Conservation (phyloP, 2,329 filamentous ascomycete species). For the Ophiocordyceps robertsii region DNA sequence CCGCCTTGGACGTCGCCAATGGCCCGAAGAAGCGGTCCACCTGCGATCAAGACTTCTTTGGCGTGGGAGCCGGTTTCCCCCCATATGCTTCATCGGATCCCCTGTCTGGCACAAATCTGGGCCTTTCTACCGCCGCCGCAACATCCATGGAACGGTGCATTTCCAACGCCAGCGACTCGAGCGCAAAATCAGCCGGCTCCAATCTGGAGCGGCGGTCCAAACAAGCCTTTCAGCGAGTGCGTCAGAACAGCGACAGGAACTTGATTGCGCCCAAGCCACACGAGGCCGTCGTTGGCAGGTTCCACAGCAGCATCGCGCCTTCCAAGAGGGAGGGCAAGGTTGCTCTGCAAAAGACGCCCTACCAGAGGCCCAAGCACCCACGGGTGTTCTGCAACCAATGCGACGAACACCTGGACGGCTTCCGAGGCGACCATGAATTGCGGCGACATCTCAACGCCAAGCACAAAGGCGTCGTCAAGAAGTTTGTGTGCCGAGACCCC, state of each 20-base stretch:
- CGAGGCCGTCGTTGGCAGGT: background rate
- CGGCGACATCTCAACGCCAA: slow-evolving; percentile 52
- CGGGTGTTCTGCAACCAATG: slow-evolving; percentile 62
- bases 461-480: slow-evolving; percentile 44
- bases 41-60: slow-evolving; percentile 18
- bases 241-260: slow-evolving; percentile 24
- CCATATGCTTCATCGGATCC: slow-evolving; percentile 14
- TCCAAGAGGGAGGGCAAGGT: slow-evolving; percentile 28
- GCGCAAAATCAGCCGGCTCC: slow-evolving; percentile 30
- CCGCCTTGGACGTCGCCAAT: slow-evolving; percentile 1
- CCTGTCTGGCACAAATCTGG: slow-evolving; percentile 14
- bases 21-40: slow-evolving; percentile 15
- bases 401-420: slow-evolving; percentile 60
- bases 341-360: slow-evolving; percentile 27
- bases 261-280: slow-evolving; percentile 32
- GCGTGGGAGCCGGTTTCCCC: slow-evolving; percentile 23
- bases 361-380: slow-evolving; percentile 52
- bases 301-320: slow-evolving; percentile 5
- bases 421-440: slow-evolving; percentile 76
- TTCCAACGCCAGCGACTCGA: slow-evolving; percentile 28
- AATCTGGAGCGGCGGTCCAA: slow-evolving; percentile 30
- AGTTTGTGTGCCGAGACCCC: slow-evolving; percentile 46
- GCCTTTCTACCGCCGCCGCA: slow-evolving; percentile 10
- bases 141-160: slow-evolving; percentile 32
- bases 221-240: slow-evolving; percentile 31